These are phyloP conservation scores for Butyriboletus loyo DNA, from an alignment of 768 basidiomycete genomes.

Conservation along the genomic window DNA sequence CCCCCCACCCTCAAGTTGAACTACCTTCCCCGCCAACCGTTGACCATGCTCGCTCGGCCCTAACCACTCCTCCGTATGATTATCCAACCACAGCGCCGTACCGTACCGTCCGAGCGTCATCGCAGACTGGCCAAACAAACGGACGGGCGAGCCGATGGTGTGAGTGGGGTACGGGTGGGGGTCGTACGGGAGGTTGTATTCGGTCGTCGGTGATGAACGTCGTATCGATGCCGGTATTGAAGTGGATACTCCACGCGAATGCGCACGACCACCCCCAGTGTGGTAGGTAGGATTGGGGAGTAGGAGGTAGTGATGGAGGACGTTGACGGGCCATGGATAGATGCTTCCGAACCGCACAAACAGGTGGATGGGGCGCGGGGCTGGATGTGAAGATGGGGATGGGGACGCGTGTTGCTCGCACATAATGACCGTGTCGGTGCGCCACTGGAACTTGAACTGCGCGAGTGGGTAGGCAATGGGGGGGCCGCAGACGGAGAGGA, in stretches of 20 bases:
- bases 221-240: background rate
- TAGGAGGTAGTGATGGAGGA: constrained; percentile 61
- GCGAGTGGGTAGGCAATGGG: constrained; percentile 43
- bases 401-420: constrained; percentile 23
- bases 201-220: constrained; percentile 1
- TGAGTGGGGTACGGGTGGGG: constrained; percentile 34
- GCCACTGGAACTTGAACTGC: constrained; percentile 51
- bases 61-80: constrained; percentile 51
- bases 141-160: constrained; percentile 52
- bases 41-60: constrained; percentile 50
- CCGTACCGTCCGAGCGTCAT: constrained; percentile 56
- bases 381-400: constrained; percentile 1
- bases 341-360: constrained; percentile 58
- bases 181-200: constrained; percentile 46
- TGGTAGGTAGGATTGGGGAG: constrained; percentile 41
- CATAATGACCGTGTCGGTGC: constrained; percentile 50
- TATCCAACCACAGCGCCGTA: constrained; percentile 66
- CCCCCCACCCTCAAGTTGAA: background rate
- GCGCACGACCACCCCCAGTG: background rate
- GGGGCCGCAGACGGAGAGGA: constrained; percentile 12
- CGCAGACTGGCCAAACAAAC: constrained; percentile 52
- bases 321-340: constrained; percentile 68
- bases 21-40: constrained; percentile 48
- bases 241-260: background rate
- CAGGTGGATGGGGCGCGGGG: constrained; percentile 39